These are phyloP conservation scores for Tetracentron sinense DNA, from an alignment of 164 flowering plant species.

Conservation along the genomic window DNA sequence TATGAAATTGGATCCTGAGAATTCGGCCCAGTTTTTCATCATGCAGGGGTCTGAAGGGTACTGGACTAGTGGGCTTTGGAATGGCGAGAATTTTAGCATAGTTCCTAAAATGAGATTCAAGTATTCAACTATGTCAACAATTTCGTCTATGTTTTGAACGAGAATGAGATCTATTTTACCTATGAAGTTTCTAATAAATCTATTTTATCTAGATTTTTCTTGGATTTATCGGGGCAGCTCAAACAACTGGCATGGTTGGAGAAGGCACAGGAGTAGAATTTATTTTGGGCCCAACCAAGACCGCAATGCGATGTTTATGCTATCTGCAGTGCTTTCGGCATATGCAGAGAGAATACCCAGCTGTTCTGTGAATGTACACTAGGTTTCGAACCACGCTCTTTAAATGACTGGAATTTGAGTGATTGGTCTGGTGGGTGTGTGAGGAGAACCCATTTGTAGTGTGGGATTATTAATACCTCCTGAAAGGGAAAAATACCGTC, in stretches of 20 bases:
- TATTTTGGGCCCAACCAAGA: conserved; percentile 15
- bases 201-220: conserved; percentile 6
- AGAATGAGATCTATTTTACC: conserved; percentile 22
- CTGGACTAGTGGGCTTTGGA: not conserved
- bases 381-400: conserved; percentile 11
- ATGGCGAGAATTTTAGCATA: no score
- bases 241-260: conserved; percentile 8
- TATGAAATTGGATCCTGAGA: not conserved
- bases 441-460: conserved; percentile 14
- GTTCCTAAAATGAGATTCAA: not conserved
- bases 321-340: conserved; percentile 22
- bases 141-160: no score
- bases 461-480: conserved; percentile 2
- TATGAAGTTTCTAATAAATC: conserved; percentile 6
- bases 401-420: not conserved
- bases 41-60: not conserved
- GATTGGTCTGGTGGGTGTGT: conserved; percentile 22
- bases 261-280: conserved; percentile 1
- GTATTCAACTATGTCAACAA: no score
- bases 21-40: not conserved
- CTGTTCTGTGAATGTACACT: conserved; percentile 23
- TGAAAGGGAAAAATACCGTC: no score
- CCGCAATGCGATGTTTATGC: conserved; percentile 20
- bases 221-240: conserved; percentile 20
- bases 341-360: conserved; percentile 14